These are phyloP conservation scores for Lepiota brunneoincarnata DNA, from an alignment of 768 basidiomycete genomes.

Conservation along the genomic window DNA sequence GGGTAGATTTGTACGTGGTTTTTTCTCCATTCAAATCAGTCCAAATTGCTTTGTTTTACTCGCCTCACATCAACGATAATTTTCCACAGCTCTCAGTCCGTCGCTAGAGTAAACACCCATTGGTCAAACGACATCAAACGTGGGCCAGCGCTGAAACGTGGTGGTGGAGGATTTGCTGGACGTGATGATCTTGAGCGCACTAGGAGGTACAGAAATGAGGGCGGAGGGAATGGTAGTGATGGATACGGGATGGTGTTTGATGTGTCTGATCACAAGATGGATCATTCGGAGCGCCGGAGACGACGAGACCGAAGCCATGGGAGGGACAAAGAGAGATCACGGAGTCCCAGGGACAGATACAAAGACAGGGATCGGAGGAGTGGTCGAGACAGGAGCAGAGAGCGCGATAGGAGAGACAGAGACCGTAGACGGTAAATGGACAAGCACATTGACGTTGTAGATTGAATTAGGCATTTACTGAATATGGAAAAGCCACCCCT, in stretches of 20 bases:
- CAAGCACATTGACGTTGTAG: neutral
- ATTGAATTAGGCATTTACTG: too few species aligned
- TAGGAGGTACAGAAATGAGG: slow-evolving; percentile 58
- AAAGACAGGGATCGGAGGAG: slow-evolving; percentile 16
- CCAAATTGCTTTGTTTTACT: neutral
- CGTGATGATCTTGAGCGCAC: slow-evolving; percentile 75
- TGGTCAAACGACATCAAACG: slow-evolving; percentile 81
- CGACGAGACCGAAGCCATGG: slow-evolving; percentile 47
- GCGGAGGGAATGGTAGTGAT: slow-evolving; percentile 25
- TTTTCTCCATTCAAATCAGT: neutral
- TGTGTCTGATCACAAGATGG: slow-evolving; percentile 39
- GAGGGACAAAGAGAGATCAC: slow-evolving; percentile 29
- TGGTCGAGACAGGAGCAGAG: slow-evolving; percentile 20
- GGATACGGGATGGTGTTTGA: slow-evolving; percentile 87
- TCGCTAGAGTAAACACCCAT: slow-evolving; percentile 75
- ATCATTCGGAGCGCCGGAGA: slow-evolving; percentile 39
- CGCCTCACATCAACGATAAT: slow-evolving; percentile 8
- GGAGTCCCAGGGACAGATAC: slow-evolving; percentile 32
- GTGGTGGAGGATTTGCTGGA: slow-evolving; percentile 56
- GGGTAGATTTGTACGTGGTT: slow-evolving; percentile 90
- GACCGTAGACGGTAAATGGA: slow-evolving; percentile 7
- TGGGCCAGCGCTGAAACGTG: slow-evolving; percentile 31
- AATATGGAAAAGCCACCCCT: too few species aligned
- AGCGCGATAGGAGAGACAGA: slow-evolving; percentile 25
- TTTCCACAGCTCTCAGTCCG: slow-evolving; percentile 80